Evolutionary conservation across 2,329 filamentous ascomycete species (phyloP).

Genomic region (Grosmannia huntii): DNA sequence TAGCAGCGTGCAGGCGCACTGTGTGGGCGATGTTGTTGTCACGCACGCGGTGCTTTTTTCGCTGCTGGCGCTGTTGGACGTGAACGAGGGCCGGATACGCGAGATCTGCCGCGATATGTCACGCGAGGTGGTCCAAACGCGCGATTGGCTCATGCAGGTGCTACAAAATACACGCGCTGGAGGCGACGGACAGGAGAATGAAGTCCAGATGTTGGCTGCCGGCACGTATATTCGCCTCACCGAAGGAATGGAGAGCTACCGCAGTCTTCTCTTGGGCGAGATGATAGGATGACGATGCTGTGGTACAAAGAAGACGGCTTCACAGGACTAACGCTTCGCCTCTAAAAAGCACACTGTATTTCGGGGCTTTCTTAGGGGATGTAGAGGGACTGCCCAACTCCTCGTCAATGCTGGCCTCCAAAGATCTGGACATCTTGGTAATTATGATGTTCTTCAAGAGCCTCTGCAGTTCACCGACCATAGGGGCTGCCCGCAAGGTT

Average conservation of each 20-base stretch:
- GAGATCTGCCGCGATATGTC: constrained; percentile 62
- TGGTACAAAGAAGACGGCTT: background rate
- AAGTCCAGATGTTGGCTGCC: constrained; percentile 66
- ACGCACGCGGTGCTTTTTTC: constrained; percentile 66
- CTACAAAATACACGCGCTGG: constrained; percentile 49
- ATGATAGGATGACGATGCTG: constrained; percentile 25
- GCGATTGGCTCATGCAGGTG: constrained; percentile 66
- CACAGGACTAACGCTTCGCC: no score
- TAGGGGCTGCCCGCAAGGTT: no score
- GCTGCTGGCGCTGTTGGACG: constrained; percentile 67
- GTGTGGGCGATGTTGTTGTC: constrained; percentile 45
- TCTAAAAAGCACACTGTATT: no score
- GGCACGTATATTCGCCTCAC: constrained; percentile 64
- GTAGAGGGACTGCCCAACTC: no score
- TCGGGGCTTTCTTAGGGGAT: no score
- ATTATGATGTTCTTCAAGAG: no score
- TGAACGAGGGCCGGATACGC: constrained; percentile 62
- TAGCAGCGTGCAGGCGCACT: constrained; percentile 43
- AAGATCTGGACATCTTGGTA: no score
- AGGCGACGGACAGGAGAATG: constrained; percentile 56
- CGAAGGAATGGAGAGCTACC: constrained; percentile 73
- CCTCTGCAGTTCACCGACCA: no score
- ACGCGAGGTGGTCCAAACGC: constrained; percentile 68
- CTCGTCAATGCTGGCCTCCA: no score
- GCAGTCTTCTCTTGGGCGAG: constrained; percentile 63